Base-by-base conservation (phyloP, 164 flowering plant species). In the Kingdonia uniflora region DNA sequence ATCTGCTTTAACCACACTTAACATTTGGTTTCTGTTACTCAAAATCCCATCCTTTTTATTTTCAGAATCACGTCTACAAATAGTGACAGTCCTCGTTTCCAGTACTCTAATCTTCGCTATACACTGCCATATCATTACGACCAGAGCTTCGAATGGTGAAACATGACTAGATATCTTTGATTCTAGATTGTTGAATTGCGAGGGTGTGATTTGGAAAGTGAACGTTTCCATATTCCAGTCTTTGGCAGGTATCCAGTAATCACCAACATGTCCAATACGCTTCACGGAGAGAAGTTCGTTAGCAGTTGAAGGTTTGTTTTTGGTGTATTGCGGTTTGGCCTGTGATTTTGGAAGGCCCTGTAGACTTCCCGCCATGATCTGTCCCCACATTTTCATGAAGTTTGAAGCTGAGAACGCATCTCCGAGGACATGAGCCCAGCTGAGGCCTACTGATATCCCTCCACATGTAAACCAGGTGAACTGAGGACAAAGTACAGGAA, bases 381-480 rank as follows among this genome's bases (percentile, higher is more conserved):
- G 62, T 3, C 75, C 77, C 82, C 77, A 80, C 54, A 20, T 55
- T 65, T 78, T 84, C 57, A 84, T 60, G 72, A 80, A 84, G 3
- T 57, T 41, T 24, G 75, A 49, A 37, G 87, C 89, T 24, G 87
- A 65, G 57, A 80, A 68, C 35, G 70, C 70, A 57, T 84, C 92
- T 35, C 96, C 92, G 3, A 82, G 74, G 8, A 87, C 48, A 45
- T 87, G 92, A 14, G 85, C 71, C 96, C 96, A 87, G 62, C 78
- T 82, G 5, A 87, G 68, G 1, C 89, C 96, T 49, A 87, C 24
- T 22, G 80, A 70, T 3, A 82, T n/a, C 38, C 92, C 96, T 59
- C 89, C 96, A 52, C 85, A 82, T 48, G 70, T 73, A 79, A 87
- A 84, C 82, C 74, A 56, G 2, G 91, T 87, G 56, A 80, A 65